phyloP scores from a whole-genome alignment of 1,284 basidiomycete species.

The Cystobasidiaceae sp. region DNA sequence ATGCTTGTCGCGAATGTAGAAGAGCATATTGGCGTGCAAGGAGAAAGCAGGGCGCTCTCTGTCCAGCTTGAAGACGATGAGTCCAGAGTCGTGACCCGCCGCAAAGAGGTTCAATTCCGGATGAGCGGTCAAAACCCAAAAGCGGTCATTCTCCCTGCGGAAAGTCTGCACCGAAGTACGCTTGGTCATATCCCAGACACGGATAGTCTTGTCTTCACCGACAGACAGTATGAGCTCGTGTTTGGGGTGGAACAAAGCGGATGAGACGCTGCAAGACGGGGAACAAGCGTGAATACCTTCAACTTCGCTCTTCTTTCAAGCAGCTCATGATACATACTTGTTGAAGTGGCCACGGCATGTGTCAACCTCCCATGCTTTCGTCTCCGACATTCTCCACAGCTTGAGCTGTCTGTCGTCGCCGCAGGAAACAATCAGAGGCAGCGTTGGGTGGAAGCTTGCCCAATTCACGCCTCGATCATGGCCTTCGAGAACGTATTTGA shows the following conservation, averaged over 20 bases:
- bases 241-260: constrained; percentile 93
- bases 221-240: constrained; percentile 83
- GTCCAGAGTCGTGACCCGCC: constrained; percentile 93
- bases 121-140: constrained; percentile 96
- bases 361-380: constrained; percentile 99
- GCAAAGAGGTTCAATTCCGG: constrained; percentile 97
- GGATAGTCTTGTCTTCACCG: constrained; percentile 72
- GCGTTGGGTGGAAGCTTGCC: constrained; percentile 34
- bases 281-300: not conserved
- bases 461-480: constrained; percentile 94
- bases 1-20: constrained; percentile 97
- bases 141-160: constrained; percentile 91
- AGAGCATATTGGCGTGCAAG: constrained; percentile 83
- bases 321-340: no score
- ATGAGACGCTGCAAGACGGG: constrained; percentile 61
- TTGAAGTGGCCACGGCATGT: constrained; percentile 98
- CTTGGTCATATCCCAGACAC: constrained; percentile 88
- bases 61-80: constrained; percentile 99
- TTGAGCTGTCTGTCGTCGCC: constrained; percentile 98
- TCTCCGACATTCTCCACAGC: constrained; percentile 99
- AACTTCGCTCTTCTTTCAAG: no score
- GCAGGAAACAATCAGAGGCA: constrained; percentile 73
- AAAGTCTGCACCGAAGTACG: constrained; percentile 97
- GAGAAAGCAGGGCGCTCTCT: constrained; percentile 95
- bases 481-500: constrained; percentile 98